Base-by-base conservation (phyloP, 2,329 filamentous ascomycete genomes). In the Nannizziopsis barbatae region DNA sequence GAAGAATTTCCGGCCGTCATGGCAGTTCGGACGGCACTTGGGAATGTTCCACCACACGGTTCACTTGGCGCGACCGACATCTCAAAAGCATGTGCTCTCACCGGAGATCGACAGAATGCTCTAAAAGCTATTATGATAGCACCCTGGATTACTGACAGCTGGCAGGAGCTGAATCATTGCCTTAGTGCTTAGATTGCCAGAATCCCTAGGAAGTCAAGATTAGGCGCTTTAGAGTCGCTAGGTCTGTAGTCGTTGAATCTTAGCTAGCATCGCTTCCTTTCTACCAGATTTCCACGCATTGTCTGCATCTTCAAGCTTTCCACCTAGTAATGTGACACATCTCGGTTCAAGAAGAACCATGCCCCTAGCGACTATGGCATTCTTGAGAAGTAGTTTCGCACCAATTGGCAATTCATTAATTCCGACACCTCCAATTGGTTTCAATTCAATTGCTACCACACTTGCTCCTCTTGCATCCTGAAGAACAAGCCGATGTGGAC, bases 251-350 rank as follows among this genome's bases (percentile, higher is more conserved):
- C 50, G 45, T 15, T 72, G 71, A 14, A 81, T 75, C 10, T 73
- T 76, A 44, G 77, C 75, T 60, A 79, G 80, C 51, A 96, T 64
- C 54, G 78, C 76, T 42, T 73, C 75, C 63, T 95, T 81, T 54
- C 85, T 75, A 1, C 79, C 79, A 11, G 81, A 78, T 41, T 74
- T 73, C 90, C 90, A 96, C 6, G 73, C 73, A 60, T 79, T 81
- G 60, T 96, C 86, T 73, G 88, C 78, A 0, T 71, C 72, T 47
- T 95, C 88, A 39, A 96, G 76, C 68, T 86, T 93, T 0, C 92
- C 92, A 1, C 92, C 92, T n/a, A 95, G 66, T 1, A 94, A 61
- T n/a, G 77, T 74, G 47, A 80, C 81, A 49, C 65, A 79, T 1
- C 69, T 70, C 1, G 86, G 81, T 53, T 87, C 82, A 15, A 98